phyloP scores from a whole-genome alignment of 2,329 filamentous ascomycete genomes.

The Mycosphaerella arachidis region DNA sequence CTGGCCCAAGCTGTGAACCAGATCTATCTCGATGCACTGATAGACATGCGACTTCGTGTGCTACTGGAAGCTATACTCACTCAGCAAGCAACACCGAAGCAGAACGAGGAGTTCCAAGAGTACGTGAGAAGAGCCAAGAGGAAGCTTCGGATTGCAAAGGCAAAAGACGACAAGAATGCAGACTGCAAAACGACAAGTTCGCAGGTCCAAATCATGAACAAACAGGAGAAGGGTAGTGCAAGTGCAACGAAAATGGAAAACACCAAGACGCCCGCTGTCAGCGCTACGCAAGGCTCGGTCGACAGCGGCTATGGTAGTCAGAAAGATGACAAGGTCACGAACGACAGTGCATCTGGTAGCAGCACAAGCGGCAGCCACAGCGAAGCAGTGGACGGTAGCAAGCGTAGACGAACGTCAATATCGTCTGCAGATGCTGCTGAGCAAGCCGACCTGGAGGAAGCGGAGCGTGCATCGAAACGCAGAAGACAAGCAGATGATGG shows the following conservation, averaged over 20 bases:
- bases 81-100: conserved; percentile 35
- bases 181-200: background rate
- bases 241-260: background rate
- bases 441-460: conserved; percentile 3
- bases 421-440: conserved; percentile 2
- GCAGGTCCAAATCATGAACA: background rate
- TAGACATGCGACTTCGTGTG: conserved; percentile 33
- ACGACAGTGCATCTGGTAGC: background rate
- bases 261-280: background rate
- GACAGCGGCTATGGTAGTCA: conserved; percentile 1
- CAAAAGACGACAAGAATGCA: background rate
- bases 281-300: background rate
- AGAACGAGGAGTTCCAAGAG: conserved; percentile 37
- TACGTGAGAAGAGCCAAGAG: conserved; percentile 40
- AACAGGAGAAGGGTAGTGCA: background rate
- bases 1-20: conserved; percentile 37
- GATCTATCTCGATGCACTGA: conserved; percentile 37
- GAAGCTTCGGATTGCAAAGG: conserved; percentile 19
- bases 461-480: conserved; percentile 8
- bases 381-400: background rate
- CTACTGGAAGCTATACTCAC: conserved; percentile 40
- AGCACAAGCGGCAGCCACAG: background rate
- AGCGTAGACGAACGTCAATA: conserved; percentile 1
- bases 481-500: conserved; percentile 1
- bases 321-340: background rate